These are phyloP conservation scores for Cucurbita pepo DNA, from an alignment of 306 rosid species.

Conservation along the genomic window DNA sequence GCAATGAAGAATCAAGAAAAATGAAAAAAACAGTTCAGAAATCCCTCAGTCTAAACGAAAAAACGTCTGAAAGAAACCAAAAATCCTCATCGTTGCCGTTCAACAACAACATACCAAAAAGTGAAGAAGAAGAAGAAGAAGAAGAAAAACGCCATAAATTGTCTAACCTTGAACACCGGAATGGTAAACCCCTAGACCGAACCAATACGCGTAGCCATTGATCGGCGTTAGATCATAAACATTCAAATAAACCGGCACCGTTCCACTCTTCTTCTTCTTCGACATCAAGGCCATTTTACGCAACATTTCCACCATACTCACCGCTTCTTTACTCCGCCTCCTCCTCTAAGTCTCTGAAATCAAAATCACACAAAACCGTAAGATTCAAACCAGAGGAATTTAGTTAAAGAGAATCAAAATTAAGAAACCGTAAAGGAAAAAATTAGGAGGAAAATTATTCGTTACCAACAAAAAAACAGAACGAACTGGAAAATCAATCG, in stretches of 20 bases:
- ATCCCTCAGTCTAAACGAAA: not conserved
- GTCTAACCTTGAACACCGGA: constrained; percentile 82
- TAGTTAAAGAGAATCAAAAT: not conserved
- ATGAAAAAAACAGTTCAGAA: not conserved
- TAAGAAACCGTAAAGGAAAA: not conserved
- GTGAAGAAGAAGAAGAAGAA: too few relatives aligned
- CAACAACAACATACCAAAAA: not conserved
- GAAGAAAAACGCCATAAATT: not conserved
- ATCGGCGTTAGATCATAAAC: constrained; percentile 89
- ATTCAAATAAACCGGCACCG: constrained; percentile 69
- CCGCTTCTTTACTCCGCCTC: not conserved
- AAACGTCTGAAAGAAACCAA: not conserved
- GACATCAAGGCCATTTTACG: constrained; percentile 31
- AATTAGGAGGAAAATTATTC: not conserved
- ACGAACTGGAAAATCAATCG: not conserved
- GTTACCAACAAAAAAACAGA: not conserved
- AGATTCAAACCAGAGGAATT: not conserved
- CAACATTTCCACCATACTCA: constrained; percentile 25
- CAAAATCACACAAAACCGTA: not conserved
- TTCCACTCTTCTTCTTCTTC: constrained; percentile 58
- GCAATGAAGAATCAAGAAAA: not conserved
- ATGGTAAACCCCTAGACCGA: constrained; percentile 92
- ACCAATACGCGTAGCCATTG: constrained; percentile 88
- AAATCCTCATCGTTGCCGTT: not conserved
- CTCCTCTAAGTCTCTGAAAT: not conserved